Conservation (phyloP, 495 filamentous ascomycete species). For the Trichoderma virens region DNA sequence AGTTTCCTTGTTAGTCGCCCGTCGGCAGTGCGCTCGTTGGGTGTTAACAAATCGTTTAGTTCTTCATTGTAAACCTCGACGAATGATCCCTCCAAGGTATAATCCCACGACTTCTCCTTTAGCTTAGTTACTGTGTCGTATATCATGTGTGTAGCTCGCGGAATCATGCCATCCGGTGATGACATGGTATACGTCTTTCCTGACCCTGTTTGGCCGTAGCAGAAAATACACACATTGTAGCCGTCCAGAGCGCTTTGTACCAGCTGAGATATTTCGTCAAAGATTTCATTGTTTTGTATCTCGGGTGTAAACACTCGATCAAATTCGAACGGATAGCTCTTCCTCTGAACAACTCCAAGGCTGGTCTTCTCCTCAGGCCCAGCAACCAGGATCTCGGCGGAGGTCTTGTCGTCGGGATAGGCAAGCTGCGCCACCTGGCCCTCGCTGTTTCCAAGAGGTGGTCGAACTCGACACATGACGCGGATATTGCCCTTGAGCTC, state of each 20-base stretch:
- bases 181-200: slow-evolving; percentile 98
- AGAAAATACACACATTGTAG: slow-evolving; percentile 99
- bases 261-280: slow-evolving; percentile 94
- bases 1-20: slow-evolving; percentile 80
- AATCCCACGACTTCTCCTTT: slow-evolving; percentile 87
- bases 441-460: slow-evolving; percentile 52
- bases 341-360: slow-evolving; percentile 63
- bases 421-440: slow-evolving; percentile 57
- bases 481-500: slow-evolving; percentile 99
- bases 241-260: slow-evolving; percentile 95
- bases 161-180: slow-evolving; percentile 89
- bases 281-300: slow-evolving; percentile 76
- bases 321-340: slow-evolving; percentile 80
- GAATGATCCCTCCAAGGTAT: slow-evolving; percentile 90
- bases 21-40: slow-evolving; percentile 51
- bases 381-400: slow-evolving; percentile 75
- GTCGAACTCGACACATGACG: slow-evolving; percentile 95
- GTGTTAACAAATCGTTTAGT: slow-evolving; percentile 83
- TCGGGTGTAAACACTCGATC: slow-evolving; percentile 84
- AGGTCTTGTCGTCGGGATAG: slow-evolving; percentile 75
- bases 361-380: slow-evolving; percentile 80
- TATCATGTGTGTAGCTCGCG: slow-evolving; percentile 83
- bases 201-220: slow-evolving; percentile 94
- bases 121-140: slow-evolving; percentile 76
- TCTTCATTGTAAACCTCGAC: slow-evolving; percentile 99